phyloP scores from a whole-genome alignment of 2,329 filamentous ascomycete species.

The Venturia asperata region DNA sequence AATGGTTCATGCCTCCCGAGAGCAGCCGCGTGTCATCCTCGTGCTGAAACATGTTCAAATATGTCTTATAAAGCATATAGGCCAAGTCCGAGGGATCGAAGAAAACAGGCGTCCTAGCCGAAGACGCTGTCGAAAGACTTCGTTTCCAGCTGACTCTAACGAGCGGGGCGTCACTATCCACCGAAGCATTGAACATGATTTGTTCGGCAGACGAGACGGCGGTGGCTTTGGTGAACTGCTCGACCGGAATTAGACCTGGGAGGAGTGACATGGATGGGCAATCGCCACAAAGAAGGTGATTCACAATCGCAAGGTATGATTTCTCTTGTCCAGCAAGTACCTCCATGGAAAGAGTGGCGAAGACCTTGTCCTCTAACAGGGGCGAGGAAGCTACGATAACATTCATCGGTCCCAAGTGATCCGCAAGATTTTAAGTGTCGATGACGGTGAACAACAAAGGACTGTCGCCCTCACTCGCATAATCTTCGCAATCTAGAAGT shows the following conservation, averaged over 20 bases:
- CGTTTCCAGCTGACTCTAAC: conserved; percentile 22
- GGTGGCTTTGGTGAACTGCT: conserved; percentile 44
- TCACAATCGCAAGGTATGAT: conserved; percentile 27
- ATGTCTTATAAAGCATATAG: conserved; percentile 16
- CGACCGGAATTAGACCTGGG: conserved; percentile 44
- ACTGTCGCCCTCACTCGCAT: conserved; percentile 31
- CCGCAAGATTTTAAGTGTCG: conserved; percentile 47
- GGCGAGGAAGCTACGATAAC: conserved; percentile 42
- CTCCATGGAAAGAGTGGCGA: conserved; percentile 44
- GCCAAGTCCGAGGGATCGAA: not conserved
- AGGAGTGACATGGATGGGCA: conserved; percentile 43
- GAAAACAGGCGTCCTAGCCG: not conserved
- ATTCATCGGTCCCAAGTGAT: conserved; percentile 41
- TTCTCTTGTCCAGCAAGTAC: conserved; percentile 26
- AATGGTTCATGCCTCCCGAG: not conserved
- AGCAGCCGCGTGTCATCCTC: conserved; percentile 21
- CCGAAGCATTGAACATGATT: no score
- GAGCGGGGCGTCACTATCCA: no score
- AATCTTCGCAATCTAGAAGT: conserved; percentile 38
- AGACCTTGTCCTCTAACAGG: conserved; percentile 39
- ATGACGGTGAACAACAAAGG: conserved; percentile 48
- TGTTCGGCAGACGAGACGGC: conserved; percentile 25
- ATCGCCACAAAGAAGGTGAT: conserved; percentile 42
- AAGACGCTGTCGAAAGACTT: conserved; percentile 18
- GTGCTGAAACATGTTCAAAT: conserved; percentile 19